phyloP scores from a whole-genome alignment of 2,329 filamentous ascomycete genomes.

The Trichoderma sp. region DNA sequence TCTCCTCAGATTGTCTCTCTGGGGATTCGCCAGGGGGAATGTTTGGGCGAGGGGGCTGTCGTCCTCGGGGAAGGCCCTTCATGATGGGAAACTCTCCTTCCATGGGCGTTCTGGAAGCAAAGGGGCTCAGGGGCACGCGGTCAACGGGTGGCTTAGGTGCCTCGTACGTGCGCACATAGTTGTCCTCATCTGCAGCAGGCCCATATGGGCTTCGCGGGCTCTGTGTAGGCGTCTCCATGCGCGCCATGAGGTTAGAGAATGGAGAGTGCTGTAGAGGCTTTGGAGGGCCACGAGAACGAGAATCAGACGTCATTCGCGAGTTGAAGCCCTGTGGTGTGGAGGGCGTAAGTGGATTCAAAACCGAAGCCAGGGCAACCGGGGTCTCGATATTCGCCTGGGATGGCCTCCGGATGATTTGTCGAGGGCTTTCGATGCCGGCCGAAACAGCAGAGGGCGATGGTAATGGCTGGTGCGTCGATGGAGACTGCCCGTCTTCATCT shows the following conservation, averaged over 20 bases:
- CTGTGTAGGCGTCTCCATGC: slow-evolving; percentile 6
- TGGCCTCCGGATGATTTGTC: slow-evolving; percentile 6
- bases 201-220: slow-evolving; percentile 27
- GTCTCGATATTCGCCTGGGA: background rate
- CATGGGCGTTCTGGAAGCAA: slow-evolving; percentile 26
- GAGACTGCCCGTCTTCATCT: background rate
- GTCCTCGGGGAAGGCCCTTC: slow-evolving; percentile 37
- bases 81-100: slow-evolving; percentile 35
- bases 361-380: background rate
- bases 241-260: slow-evolving; percentile 24
- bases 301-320: slow-evolving; percentile 27
- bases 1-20: background rate
- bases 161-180: slow-evolving; percentile 17
- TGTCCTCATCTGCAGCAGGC: slow-evolving; percentile 19
- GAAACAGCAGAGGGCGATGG: slow-evolving; percentile 8
- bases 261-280: slow-evolving; percentile 26
- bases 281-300: slow-evolving; percentile 23
- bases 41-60: slow-evolving; percentile 24
- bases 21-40: slow-evolving; percentile 14
- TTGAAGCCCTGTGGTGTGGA: slow-evolving; percentile 28
- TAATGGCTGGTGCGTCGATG: background rate
- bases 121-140: slow-evolving; percentile 27
- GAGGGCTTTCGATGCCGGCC: slow-evolving; percentile 8
- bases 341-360: slow-evolving; percentile 23
- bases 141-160: slow-evolving; percentile 19